Evolutionary conservation across 306 rosid genomes (phyloP).

Genomic region (Corylus avellana): DNA sequence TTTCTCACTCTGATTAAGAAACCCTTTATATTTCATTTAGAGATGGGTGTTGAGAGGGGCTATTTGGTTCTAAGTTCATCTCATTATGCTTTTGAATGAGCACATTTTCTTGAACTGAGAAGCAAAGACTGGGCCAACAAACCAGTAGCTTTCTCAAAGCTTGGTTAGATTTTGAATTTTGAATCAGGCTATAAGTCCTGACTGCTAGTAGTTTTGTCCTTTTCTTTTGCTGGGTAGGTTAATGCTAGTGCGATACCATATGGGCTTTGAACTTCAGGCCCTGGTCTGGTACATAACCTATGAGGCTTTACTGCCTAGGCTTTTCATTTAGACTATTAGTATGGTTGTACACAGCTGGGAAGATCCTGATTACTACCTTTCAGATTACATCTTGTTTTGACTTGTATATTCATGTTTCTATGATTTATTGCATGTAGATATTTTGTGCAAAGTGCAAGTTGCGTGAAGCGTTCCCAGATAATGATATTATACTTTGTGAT

Average conservation of each 20-base stretch:
- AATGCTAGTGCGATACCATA: background rate
- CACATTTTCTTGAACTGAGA: background rate
- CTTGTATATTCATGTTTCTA: conserved; percentile 24
- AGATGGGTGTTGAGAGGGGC: background rate
- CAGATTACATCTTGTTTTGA: conserved; percentile 2
- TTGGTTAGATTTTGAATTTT: conserved; percentile 10
- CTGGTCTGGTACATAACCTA: background rate
- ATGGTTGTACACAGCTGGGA: conserved; percentile 6
- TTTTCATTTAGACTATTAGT: background rate
- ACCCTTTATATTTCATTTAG: background rate
- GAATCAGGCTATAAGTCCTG: background rate
- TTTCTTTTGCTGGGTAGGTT: background rate
- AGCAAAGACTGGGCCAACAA: background rate
- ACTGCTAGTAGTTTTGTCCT: background rate
- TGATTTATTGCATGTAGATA: conserved; percentile 49
- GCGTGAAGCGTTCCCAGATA: conserved; percentile 65
- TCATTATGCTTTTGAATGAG: background rate
- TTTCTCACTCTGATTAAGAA: background rate
- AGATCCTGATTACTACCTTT: background rate
- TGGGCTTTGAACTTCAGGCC: background rate
- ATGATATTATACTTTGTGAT: conserved; percentile 78
- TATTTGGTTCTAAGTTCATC: background rate
- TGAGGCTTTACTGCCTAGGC: background rate
- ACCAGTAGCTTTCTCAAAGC: conserved; percentile 1
- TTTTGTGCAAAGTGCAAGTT: conserved; percentile 81